Percentiles rank a stretch among this genome's conserved stretches.
Evolutionary conservation across 1,284 basidiomycete genomes (phyloP).

Genomic region (Fomitopsis betulina): DNA sequence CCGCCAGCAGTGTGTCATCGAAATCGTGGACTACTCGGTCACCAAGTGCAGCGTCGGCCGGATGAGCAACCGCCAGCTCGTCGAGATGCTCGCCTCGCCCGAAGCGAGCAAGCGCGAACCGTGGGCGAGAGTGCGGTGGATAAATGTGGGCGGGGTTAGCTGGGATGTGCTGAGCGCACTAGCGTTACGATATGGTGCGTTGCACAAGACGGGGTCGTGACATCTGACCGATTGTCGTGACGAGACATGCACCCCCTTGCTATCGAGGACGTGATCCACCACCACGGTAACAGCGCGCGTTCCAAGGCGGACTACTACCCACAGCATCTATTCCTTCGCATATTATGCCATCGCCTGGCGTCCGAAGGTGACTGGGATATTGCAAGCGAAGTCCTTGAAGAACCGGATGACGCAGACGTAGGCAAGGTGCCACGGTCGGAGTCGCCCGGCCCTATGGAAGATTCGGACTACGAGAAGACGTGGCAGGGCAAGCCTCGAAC

Average conservation of each 20-base stretch:
- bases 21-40: constrained; percentile 58
- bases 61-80: constrained; percentile 53
- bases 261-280: constrained; percentile 63
- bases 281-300: constrained; percentile 41
- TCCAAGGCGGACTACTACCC: constrained; percentile 69
- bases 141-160: constrained; percentile 64
- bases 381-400: background rate
- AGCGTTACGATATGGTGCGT: constrained; percentile 55
- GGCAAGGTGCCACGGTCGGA: constrained; percentile 27
- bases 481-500: constrained; percentile 16
- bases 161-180: constrained; percentile 69
- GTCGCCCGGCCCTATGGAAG: constrained; percentile 34
- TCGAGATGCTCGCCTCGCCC: constrained; percentile 41
- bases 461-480: constrained; percentile 18
- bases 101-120: constrained; percentile 37
- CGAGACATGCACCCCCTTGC: constrained; percentile 65
- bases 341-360: constrained; percentile 53
- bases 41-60: constrained; percentile 44
- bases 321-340: constrained; percentile 60
- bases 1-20: constrained; percentile 52
- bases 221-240: background rate
- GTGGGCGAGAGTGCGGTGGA: constrained; percentile 68
- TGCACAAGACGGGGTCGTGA: background rate
- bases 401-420: constrained; percentile 6
- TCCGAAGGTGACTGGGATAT: constrained; percentile 20